phyloP scores from a whole-genome alignment of 192 early-diverging fungal species.

The Kickxella alabastrina region DNA sequence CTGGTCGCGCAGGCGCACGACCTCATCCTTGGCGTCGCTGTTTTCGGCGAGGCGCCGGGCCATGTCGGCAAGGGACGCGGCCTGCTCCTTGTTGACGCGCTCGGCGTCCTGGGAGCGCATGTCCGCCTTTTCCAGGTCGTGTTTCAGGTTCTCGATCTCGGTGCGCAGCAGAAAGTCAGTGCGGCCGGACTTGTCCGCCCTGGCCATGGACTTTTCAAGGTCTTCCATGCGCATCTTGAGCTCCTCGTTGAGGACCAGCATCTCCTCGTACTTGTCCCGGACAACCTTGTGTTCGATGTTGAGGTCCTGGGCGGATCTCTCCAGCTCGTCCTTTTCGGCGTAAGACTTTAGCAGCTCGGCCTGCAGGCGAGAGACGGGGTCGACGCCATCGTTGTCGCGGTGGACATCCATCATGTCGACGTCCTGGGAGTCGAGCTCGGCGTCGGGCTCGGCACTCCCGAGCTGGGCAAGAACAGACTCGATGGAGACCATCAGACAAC shows the following conservation, averaged over 20 bases:
- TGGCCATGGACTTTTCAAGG: conserved; percentile 68
- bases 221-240: conserved; percentile 70
- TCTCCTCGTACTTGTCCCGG: conserved; percentile 58
- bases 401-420: conserved; percentile 32
- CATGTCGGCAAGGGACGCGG: conserved; percentile 61
- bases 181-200: conserved; percentile 70
- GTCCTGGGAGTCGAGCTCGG: conserved; percentile 35
- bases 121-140: conserved; percentile 82
- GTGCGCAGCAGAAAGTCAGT: conserved; percentile 78
- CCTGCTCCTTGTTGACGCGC: conserved; percentile 57
- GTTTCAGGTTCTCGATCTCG: conserved; percentile 83
- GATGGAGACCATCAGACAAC: conserved; percentile 85
- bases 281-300: conserved; percentile 54
- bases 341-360: conserved; percentile 51
- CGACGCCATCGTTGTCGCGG: conserved; percentile 17
- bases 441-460: conserved; percentile 36
- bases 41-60: conserved; percentile 58
- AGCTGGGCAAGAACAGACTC: conserved; percentile 58
- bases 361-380: conserved; percentile 47
- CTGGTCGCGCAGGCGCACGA: conserved; percentile 74
- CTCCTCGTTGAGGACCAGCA: conserved; percentile 69
- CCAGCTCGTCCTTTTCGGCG: conserved; percentile 60
- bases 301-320: conserved; percentile 51
- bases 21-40: conserved; percentile 68
- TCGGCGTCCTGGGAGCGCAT: conserved; percentile 67